These are phyloP conservation scores for Dryas alaskensis DNA, from an alignment of 306 rosid genomes.

Conservation along the genomic window DNA sequence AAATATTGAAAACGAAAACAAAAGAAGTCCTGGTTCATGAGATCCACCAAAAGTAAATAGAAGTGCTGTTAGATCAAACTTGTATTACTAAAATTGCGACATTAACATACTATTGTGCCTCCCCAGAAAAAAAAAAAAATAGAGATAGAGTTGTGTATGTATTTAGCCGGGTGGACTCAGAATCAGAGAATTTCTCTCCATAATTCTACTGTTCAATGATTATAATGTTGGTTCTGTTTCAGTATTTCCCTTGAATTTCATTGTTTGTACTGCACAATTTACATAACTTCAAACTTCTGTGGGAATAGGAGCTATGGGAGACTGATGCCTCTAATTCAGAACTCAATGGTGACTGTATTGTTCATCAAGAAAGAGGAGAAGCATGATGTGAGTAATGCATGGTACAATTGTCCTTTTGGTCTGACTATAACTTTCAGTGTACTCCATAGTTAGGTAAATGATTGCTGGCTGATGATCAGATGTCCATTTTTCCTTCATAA, in stretches of 20 bases:
- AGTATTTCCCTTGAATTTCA: not conserved
- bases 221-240: not conserved
- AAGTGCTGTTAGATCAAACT: not conserved
- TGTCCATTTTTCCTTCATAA: not conserved
- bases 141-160: not conserved
- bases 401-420: not conserved
- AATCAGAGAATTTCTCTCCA: not conserved
- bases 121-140: not conserved
- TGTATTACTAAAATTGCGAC: not conserved
- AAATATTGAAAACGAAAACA: not conserved
- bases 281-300: not conserved
- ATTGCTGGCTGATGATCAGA: not conserved
- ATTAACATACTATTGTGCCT: not conserved
- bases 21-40: not conserved
- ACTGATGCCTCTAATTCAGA: constrained; percentile 24
- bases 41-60: not conserved
- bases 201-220: not conserved
- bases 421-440: not conserved
- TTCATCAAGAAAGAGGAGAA: not conserved
- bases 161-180: not conserved
- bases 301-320: constrained; percentile 45
- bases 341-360: constrained; percentile 19
- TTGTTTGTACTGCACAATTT: not conserved
- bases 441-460: not conserved
- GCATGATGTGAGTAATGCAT: not conserved